Evolutionary conservation across 2,329 filamentous ascomycete species (phyloP), one percentile per base, ranked within the genome.

Genomic region (Cercospora sojina): DNA sequence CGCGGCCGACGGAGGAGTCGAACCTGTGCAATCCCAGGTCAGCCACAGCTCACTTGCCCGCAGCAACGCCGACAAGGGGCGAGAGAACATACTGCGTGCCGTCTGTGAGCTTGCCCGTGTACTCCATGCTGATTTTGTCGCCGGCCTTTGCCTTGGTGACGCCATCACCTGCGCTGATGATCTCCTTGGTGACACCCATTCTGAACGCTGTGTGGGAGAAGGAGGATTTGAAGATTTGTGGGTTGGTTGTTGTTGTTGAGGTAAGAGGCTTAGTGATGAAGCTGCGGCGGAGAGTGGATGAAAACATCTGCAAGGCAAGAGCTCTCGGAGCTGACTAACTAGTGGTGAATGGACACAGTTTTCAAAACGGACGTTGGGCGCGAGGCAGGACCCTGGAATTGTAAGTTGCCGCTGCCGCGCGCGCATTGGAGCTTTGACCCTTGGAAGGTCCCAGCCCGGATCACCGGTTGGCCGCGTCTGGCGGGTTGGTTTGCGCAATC

Each of bases 101-200:
- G 75, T 86, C 83, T 65, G 83, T 18, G 70, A 98, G 85, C 81
- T 84, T 97, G 74, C 95, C 95, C 49, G 90, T 95, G 85, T 98
- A 98, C 81, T 95, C 88, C 77, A 98, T 96, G 76, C 86, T 87
- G 76, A 98, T 91, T 27, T 81, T 87, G 78, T 97, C 88, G 71
- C 91, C 90, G 16, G 77, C 74, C 71, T 80, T 77, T 65, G 94
- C 91, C 71, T 80, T 83, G 74, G 87, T 78, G 65, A 84, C 84
- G 65, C 83, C 82, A 75, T 85, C 84, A 75, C 94, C 93, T 69
- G 85, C 79, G 38, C 80, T 76, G 73, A 89, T 78, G 70, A 86
- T 80, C 59, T 84, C 85, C 84, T 92, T 96, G 67, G 83, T 85
- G 75, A 97, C 91, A 79, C 79, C 80, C 83, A 84, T 84, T 56